Evolutionary conservation across 257 asterid species (phyloP).

Genomic region (Gardenia jasminoides): DNA sequence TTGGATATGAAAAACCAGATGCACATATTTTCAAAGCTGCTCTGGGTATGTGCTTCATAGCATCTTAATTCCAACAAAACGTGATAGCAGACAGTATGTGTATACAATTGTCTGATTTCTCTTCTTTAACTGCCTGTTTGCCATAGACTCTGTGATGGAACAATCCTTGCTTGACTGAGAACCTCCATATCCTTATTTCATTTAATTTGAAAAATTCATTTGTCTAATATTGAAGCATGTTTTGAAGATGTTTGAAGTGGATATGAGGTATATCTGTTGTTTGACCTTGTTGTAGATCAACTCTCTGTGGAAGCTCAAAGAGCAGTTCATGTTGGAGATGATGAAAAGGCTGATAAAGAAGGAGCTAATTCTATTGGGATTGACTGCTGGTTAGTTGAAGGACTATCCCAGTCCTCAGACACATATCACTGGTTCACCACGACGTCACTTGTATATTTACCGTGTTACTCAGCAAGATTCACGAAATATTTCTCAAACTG

Average conservation of each 20-base stretch:
- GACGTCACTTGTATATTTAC: background rate
- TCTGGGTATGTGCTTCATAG: slow-evolving; percentile 45
- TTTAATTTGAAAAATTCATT: background rate
- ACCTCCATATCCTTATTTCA: background rate
- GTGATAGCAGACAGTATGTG: background rate
- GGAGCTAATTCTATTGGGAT: slow-evolving; percentile 88
- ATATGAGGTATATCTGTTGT: background rate
- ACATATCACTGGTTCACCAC: background rate
- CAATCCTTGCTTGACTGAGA: background rate
- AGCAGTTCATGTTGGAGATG: slow-evolving; percentile 92
- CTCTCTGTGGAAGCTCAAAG: slow-evolving; percentile 55
- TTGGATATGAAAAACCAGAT: slow-evolving; percentile 88
- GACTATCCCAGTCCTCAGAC: background rate
- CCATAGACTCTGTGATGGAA: background rate
- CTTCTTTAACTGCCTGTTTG: background rate
- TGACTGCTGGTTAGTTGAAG: slow-evolving; percentile 61
- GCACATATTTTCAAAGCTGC: slow-evolving; percentile 75
- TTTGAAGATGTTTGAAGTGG: background rate
- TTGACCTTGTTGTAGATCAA: slow-evolving; percentile 48
- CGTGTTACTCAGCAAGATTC: background rate
- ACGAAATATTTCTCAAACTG: background rate
- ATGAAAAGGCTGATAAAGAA: slow-evolving; percentile 67
- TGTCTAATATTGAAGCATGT: background rate
- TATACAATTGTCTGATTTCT: background rate
- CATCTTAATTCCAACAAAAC: background rate